Evolutionary conservation across 2,329 filamentous ascomycete species (phyloP).

Genomic region (Aspergillus sp.): DNA sequence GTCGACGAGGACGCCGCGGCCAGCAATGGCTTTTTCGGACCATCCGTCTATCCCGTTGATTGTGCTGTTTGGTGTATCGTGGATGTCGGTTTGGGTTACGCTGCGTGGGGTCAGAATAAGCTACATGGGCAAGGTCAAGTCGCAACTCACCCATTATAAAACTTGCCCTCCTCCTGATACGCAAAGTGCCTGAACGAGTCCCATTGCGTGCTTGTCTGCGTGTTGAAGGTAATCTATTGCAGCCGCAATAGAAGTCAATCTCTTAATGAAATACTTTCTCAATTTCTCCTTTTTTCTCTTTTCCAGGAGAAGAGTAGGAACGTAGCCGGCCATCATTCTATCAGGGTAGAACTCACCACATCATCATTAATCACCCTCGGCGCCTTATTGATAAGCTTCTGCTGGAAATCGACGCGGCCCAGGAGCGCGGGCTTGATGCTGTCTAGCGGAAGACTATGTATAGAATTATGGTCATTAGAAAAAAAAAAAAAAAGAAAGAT

Average conservation of each 20-base stretch:
- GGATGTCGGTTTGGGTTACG: not conserved
- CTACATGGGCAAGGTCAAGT: not conserved
- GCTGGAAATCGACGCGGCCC: not conserved
- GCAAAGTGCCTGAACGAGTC: slow-evolving; percentile 11
- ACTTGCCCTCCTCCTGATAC: not conserved
- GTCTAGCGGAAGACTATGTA: not conserved
- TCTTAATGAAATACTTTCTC: too few species aligned
- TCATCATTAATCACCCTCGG: slow-evolving; percentile 11
- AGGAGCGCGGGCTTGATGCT: not conserved
- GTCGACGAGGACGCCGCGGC: not conserved
- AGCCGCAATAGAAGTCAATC: too few species aligned
- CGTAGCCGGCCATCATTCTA: too few species aligned
- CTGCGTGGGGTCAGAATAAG: not conserved
- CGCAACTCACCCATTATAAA: not conserved
- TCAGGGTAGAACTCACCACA: not conserved
- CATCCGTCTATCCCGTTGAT: not conserved
- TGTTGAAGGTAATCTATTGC: slow-evolving; percentile 7
- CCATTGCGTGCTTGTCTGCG: slow-evolving; percentile 13
- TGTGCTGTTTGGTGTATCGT: not conserved
- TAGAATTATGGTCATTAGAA: too few species aligned
- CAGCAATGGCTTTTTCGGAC: not conserved
- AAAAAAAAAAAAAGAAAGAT: too few species aligned
- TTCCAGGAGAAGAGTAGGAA: too few species aligned
- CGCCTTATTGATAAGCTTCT: slow-evolving; percentile 2
- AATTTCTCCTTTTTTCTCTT: too few species aligned